Base-by-base conservation (phyloP, 73 alveolate species). In the Stentor coeruleus region DNA sequence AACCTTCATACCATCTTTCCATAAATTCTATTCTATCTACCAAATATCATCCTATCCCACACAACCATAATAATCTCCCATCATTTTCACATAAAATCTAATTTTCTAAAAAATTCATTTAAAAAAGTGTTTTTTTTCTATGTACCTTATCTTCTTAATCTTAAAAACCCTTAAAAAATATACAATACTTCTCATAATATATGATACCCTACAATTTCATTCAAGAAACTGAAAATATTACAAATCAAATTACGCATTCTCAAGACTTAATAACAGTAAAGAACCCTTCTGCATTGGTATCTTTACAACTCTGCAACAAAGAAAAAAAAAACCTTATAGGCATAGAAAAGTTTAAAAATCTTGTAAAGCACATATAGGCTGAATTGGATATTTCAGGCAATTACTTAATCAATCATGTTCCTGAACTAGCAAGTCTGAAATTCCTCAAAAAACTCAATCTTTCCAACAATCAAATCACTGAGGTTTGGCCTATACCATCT, bases 301-400 rank as follows among this genome's bases (percentile, higher is more conserved):
- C 79, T 20, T 33, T 66, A 26, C 37, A 20, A 66, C 14, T 20
- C 40, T 20, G 49, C n/a, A 66, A 66, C 79, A 37, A 40, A 28
- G 42, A 33, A 26, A 31, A 66, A 66, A 66, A 1, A 28, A 40
- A 66, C 2, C 39, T 66, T 20, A 33, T 11, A 20, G 79, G 79
- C 11, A 20, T 66, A 26, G 79, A 66, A 40, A 20, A 33, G 37
- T 66, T 26, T 66, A 66, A 66, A 66, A 66, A 66, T 2, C 79
- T 66, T 14, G 79, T 66, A 66, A 20, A 15, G n/a, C 33, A 28
- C 33, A 66, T 11, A 26, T 20, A 66, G 79, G 39, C 79, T 26
- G 79, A 66, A 40, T 31, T 66, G n/a, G 79, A 66, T 33, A 66
- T 66, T 66, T 66, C 79, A 66, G 79, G 79, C 11, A 66, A 66